Percentiles rank a stretch among this genome's conserved stretches.
Conservation (phyloP, 345 rosid genomes). For the Syzygium grande region DNA sequence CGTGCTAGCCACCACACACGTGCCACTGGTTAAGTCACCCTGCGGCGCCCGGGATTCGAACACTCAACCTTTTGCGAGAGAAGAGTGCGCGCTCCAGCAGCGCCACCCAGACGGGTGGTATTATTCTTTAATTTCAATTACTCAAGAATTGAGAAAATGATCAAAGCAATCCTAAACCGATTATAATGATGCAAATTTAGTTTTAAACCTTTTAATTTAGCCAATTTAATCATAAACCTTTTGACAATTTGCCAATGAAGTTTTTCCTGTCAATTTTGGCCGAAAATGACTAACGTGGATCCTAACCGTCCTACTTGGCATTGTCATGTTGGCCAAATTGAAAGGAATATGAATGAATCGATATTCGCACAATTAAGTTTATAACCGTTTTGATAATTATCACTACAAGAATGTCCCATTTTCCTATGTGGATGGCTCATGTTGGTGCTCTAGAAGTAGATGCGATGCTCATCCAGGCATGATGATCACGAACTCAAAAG, state of each 20-base stretch:
- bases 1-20: no score
- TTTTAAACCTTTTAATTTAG: neutral
- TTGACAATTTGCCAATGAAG: neutral
- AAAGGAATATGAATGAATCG: neutral
- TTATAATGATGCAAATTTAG: neutral
- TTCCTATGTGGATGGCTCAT: neutral
- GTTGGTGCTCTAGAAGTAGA: neutral
- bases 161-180: neutral
- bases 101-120: no score
- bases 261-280: rapidly evolving
- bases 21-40: no score
- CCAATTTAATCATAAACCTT: neutral
- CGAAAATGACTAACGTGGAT: neutral
- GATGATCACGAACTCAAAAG: neutral
- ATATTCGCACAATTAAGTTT: neutral
- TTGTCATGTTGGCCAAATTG: neutral
- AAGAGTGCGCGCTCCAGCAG: no score
- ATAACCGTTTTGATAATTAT: neutral
- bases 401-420: neutral
- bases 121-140: neutral
- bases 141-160: neutral
- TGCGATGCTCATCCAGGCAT: neutral
- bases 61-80: no score
- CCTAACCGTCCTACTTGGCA: rapidly evolving
- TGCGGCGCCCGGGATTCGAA: no score